These are phyloP conservation scores for Leishmania tarentolae DNA, from an alignment of 208 protist species.

Conservation along the genomic window DNA sequence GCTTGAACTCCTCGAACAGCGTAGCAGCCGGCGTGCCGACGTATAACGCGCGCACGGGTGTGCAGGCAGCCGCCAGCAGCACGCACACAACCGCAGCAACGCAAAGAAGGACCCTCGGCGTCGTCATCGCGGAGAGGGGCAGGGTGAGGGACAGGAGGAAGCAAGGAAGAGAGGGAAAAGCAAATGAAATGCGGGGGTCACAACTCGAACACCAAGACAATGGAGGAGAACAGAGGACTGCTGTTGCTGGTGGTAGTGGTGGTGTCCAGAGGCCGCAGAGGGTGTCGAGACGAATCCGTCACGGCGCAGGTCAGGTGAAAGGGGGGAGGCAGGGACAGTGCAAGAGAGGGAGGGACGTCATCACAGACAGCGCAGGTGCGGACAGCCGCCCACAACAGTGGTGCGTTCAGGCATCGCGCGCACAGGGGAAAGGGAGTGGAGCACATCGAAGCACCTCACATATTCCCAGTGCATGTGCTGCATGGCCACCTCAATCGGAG, in stretches of 20 bases:
- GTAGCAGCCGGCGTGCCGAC: constrained; percentile 12
- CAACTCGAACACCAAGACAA: neutral
- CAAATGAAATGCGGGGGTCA: neutral
- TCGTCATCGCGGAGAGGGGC: constrained; percentile 15
- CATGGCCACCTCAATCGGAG: neutral
- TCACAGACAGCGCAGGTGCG: neutral
- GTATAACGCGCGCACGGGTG: constrained; percentile 21
- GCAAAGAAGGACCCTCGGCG: constrained; percentile 10
- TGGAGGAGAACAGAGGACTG: neutral
- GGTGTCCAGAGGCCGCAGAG: neutral
- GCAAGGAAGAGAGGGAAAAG: neutral
- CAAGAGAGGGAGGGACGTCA: neutral
- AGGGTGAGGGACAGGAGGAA: neutral
- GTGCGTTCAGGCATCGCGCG: neutral
- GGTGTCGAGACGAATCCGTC: neutral
- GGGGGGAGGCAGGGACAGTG: neutral
- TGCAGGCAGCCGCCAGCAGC: constrained; percentile 18
- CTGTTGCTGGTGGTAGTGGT: neutral
- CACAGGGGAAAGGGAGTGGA: neutral
- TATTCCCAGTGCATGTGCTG: neutral
- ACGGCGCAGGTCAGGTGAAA: neutral
- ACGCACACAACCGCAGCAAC: constrained; percentile 28
- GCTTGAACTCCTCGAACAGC: constrained; percentile 53
- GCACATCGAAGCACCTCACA: neutral
- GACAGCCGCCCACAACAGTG: neutral